Evolutionary conservation across 2,329 filamentous ascomycete species (phyloP).

Genomic region (Akanthomyces muscarius): DNA sequence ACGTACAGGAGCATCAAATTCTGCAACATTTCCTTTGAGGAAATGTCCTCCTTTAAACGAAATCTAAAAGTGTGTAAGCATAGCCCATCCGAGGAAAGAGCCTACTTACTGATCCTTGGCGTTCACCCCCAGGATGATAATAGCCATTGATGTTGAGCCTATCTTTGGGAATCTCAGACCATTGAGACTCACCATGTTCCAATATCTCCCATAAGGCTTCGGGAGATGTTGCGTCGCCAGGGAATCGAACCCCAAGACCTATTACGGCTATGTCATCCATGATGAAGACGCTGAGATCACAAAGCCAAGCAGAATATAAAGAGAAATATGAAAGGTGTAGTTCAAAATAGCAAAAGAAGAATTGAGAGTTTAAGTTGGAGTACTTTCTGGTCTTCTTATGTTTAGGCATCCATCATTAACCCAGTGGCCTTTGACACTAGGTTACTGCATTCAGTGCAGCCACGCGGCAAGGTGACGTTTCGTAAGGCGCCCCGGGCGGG

Average conservation of each 20-base stretch:
- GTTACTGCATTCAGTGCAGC: neutral
- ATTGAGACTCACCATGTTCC: conserved; percentile 40
- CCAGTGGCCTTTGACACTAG: no score
- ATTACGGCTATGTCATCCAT: conserved; percentile 49
- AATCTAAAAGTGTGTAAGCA: conserved; percentile 31
- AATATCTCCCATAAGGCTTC: conserved; percentile 48
- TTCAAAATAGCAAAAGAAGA: no score
- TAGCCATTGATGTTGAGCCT: conserved; percentile 51
- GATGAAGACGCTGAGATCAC: neutral
- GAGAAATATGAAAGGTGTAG: neutral
- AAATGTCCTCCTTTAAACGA: conserved; percentile 49
- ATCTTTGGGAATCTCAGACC: conserved; percentile 45
- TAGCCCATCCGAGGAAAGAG: neutral
- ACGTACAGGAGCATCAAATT: conserved; percentile 48
- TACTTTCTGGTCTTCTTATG: no score
- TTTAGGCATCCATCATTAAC: no score
- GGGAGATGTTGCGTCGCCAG: conserved; percentile 43
- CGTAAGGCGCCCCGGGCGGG: neutral
- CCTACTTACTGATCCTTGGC: conserved; percentile 44
- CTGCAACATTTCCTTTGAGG: conserved; percentile 41
- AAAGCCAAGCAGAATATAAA: neutral
- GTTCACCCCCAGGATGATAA: conserved; percentile 48
- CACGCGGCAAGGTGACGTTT: neutral
- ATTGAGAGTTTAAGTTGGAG: no score
- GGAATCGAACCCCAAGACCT: conserved; percentile 49